Conservation (phyloP, 768 basidiomycete genomes). For the Russula dissimulans region DNA sequence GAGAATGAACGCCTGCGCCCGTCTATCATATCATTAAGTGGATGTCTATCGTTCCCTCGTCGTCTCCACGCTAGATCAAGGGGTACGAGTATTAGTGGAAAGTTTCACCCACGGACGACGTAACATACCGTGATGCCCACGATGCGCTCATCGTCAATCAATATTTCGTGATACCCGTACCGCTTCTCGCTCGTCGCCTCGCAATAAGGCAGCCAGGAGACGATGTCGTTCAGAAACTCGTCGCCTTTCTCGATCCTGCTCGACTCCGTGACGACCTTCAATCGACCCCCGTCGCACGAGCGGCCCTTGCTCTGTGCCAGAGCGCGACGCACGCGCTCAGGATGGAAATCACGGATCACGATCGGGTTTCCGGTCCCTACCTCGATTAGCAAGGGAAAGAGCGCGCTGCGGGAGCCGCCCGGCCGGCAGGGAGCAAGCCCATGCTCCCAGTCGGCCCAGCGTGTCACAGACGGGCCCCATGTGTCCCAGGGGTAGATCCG, state of each 20-base stretch:
- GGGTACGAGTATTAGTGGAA: not conserved
- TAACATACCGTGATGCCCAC: conserved; percentile 14
- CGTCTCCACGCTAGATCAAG: conserved; percentile 5
- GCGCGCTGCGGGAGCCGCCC: conserved; percentile 6
- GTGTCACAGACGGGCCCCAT: conserved; percentile 9
- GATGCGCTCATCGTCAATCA: conserved; percentile 13
- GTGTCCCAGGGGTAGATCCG: conserved; percentile 1
- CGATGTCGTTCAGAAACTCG: conserved; percentile 14
- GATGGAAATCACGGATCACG: conserved; percentile 12
- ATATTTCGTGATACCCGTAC: conserved; percentile 13
- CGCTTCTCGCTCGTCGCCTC: conserved; percentile 16
- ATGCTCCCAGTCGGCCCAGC: conserved; percentile 13
- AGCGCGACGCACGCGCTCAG: conserved; percentile 10
- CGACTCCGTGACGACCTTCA: conserved; percentile 13
- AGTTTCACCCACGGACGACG: not conserved
- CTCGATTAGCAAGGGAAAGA: conserved; percentile 11
- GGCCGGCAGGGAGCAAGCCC: conserved; percentile 12
- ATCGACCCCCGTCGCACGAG: not conserved
- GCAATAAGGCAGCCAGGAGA: conserved; percentile 12
- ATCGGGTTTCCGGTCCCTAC: conserved; percentile 11
- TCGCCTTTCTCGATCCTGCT: conserved; percentile 8
- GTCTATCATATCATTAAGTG: conserved; percentile 5
- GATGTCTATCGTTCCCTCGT: conserved; percentile 6
- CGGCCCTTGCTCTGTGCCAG: not conserved
- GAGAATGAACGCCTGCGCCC: not conserved